phyloP scores from a whole-genome alignment of 768 basidiomycete genomes.

The Psilocybe cubensis region DNA sequence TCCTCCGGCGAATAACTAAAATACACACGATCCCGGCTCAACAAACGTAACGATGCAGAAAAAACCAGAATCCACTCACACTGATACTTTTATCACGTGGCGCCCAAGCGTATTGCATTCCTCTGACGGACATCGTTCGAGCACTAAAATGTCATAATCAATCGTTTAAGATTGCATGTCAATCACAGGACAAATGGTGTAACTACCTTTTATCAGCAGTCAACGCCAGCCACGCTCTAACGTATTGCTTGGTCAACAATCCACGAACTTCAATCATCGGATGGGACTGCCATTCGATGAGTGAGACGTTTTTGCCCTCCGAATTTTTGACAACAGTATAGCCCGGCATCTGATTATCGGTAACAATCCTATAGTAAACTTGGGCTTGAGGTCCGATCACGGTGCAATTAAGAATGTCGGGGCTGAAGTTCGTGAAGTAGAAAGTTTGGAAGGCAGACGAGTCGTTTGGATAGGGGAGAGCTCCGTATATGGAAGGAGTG shows the following conservation, averaged over 20 bases:
- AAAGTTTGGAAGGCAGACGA: slow-evolving; percentile 40
- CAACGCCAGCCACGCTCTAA: slow-evolving; percentile 57
- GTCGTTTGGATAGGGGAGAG: slow-evolving; percentile 56
- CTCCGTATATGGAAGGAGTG: slow-evolving; percentile 62
- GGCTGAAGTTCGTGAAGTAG: slow-evolving; percentile 53
- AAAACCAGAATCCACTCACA: slow-evolving; percentile 36
- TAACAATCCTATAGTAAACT: slow-evolving; percentile 51
- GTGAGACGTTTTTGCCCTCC: slow-evolving; percentile 49
- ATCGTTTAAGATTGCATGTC: slow-evolving; percentile 3
- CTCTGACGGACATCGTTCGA: slow-evolving; percentile 55
- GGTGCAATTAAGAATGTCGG: slow-evolving; percentile 56
- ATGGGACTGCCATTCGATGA: slow-evolving; percentile 60
- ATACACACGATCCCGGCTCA: background rate
- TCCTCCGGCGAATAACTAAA: slow-evolving; percentile 51
- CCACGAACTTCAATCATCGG: slow-evolving; percentile 58
- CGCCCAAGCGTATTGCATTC: slow-evolving; percentile 56
- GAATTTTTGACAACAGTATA: slow-evolving; percentile 57
- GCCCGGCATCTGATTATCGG: slow-evolving; percentile 51
- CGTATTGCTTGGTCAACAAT: slow-evolving; percentile 48
- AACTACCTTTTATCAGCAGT: slow-evolving; percentile 47
- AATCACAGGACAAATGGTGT: background rate
- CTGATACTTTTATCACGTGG: slow-evolving; percentile 57
- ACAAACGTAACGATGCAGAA: background rate
- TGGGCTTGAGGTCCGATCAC: slow-evolving; percentile 56
- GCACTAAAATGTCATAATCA: slow-evolving; percentile 32